Base-by-base conservation (phyloP, 1,284 basidiomycete species). In the Puccinia horiana region DNA sequence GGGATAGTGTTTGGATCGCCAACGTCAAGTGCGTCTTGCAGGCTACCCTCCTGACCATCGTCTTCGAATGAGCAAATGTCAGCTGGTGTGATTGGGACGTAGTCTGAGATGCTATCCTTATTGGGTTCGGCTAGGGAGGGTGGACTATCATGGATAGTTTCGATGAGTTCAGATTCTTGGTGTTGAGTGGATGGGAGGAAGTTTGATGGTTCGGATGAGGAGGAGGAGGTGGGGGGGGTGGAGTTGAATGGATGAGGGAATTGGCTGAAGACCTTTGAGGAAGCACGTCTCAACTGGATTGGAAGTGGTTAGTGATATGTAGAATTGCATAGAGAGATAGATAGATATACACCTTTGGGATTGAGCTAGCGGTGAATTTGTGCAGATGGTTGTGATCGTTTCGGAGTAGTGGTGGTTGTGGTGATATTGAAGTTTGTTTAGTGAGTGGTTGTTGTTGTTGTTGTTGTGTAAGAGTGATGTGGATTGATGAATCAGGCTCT, bases 1-100 rank as follows among this genome's bases (percentile, higher is more conserved):
- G 67, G n/a, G 67, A 69, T 40, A 69, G 18, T 54, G 29, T 73
- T 73, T 42, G 70, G 63, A 37, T 77, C 44, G 12, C 29, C 44
- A 12, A 67, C 16, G 26, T 78, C 76, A n/a, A 78, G 76, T 32
- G 76, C 76, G 49, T 78, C 76, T 54, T 78, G 76, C 9, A 78
- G 61, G 47, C 26, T 35, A n/a, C 76, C 76, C 63, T 78, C 76
- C 37, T 78, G 58, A 35, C 76, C 76, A 54, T 78, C 76, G 37
- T 78, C 76, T 78, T 78, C 76, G n/a, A 78, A 78, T 20, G 76
- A 78, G 16, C 40, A 42, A 35, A 63, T 65, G 29, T 78, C 76
- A 32, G 76, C 35, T 18, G 76, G 32, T 9, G 58, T 69, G 63
- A 78, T 65, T 47, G 76, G 61, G 42, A 69, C 76, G 61, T 67